Evolutionary conservation across 495 filamentous ascomycete species (phyloP), one percentile per base, ranked within the genome.

Genomic region (Cercophora scortea): DNA sequence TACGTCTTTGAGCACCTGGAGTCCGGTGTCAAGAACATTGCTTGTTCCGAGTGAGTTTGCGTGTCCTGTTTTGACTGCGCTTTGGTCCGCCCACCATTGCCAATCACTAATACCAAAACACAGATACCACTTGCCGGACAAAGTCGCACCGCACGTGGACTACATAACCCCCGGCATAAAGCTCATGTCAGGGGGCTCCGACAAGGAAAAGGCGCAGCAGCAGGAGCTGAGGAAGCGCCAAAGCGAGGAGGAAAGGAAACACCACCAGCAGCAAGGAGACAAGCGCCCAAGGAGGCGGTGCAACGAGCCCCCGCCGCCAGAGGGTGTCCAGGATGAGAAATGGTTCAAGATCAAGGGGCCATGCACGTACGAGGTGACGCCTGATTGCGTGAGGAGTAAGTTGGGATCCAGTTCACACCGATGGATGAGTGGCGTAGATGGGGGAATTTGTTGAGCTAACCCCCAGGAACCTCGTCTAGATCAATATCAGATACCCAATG

Each of bases 111-210:
- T 5, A 25, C 2, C 25, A 25, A 25, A 25, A 10, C 53, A 59
- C 35, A 50, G 53, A 32, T 83, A 83, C 54, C 74, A 79, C 45
- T 59, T 83, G n/a, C 80, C 81, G 0, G 49, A 64, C 8, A 64
- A 75, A 32, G 52, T 83, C n/a, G 67, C 68, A 17, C 55, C 63
- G 6, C 77, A 84, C 52, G 63, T 84, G 32, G 81, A 84, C 66
- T 81, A 79, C 52, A 71, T 82, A 33, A 82, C 73, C 0, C 79
- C 80, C 0, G 78, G 78, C 8, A 66, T 79, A 51, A 74, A 71
- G 49, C 59, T 76, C 35, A 50, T 57, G 41, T 47, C 59, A 3
- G 45, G 47, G 9, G 55, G 52, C 2, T 46, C 41, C 18, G 49
- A 54, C 2, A 55, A 55, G 19, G 47, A 54, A 35, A n/a, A 64